Evolutionary conservation across 2,329 filamentous ascomycete genomes (phyloP).

Genomic region (Diplodia seriata): DNA sequence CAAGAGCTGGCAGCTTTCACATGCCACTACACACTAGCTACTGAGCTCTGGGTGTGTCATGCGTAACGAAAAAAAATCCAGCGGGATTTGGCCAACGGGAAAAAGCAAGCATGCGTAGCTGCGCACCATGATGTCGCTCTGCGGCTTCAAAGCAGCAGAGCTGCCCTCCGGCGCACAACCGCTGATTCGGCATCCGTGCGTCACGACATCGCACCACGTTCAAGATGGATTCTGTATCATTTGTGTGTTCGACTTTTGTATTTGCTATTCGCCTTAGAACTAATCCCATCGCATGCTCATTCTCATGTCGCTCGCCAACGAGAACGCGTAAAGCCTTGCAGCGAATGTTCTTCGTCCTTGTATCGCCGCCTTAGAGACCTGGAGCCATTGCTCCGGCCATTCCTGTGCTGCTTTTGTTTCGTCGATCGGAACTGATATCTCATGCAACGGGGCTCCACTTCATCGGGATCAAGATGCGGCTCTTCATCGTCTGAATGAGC

Average conservation of each 20-base stretch:
- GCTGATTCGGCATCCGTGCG: conserved; percentile 19
- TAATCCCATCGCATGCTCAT: conserved; percentile 13
- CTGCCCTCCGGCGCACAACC: not conserved
- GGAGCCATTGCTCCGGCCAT: not conserved
- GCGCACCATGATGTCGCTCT: conserved; percentile 19
- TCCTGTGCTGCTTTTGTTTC: not conserved
- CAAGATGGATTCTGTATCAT: not conserved
- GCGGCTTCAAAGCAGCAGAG: not conserved
- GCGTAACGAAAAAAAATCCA: not conserved
- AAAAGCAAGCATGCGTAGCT: not conserved
- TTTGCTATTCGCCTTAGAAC: conserved; percentile 13
- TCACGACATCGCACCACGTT: conserved; percentile 5
- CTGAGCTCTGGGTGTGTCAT: not conserved
- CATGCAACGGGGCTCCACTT: conserved; percentile 80
- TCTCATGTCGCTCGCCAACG: conserved; percentile 2
- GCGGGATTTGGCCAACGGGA: not conserved
- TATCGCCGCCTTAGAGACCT: conserved; percentile 6
- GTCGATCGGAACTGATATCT: not conserved
- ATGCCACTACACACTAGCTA: not conserved
- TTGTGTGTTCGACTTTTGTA: conserved; percentile 13
- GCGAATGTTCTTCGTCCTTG: conserved; percentile 1
- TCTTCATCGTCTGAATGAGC: conserved; percentile 96
- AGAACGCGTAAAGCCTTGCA: conserved; percentile 5
- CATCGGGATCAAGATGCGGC: conserved; percentile 89
- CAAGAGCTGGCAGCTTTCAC: conserved; percentile 18